Evolutionary conservation across 2,329 filamentous ascomycete species (phyloP).

Genomic region (Pyrenochaeta sp.): DNA sequence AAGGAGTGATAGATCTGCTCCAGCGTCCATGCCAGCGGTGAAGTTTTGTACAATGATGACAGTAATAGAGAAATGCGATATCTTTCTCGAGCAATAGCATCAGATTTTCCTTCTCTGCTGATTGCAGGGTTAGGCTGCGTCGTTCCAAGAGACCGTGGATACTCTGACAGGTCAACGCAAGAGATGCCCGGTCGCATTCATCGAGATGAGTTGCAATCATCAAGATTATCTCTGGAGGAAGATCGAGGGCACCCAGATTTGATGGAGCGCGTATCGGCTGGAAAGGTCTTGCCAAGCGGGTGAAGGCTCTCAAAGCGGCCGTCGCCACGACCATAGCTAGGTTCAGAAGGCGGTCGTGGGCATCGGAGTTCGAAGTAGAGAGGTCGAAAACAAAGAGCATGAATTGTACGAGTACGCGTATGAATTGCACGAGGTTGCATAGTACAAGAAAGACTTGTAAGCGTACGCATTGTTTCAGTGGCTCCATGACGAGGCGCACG

Average conservation of each 20-base stretch:
- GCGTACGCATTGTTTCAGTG: too few species aligned
- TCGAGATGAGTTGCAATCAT: constrained; percentile 22
- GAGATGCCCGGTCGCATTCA: constrained; percentile 8
- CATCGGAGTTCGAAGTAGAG: too few species aligned
- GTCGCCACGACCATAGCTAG: too few species aligned
- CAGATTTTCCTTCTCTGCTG: constrained; percentile 17
- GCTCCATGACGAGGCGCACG: too few species aligned
- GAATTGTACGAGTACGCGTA: too few species aligned
- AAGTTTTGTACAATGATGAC: constrained; percentile 24
- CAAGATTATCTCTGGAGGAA: constrained; percentile 25
- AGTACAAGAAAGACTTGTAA: too few species aligned
- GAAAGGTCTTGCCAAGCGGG: constrained; percentile 8
- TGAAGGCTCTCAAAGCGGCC: too few species aligned
- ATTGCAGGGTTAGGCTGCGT: not conserved
- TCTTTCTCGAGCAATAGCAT: constrained; percentile 25
- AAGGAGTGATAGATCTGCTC: constrained; percentile 9
- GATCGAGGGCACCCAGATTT: constrained; percentile 10
- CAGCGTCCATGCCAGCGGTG: constrained; percentile 26
- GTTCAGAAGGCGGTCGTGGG: too few species aligned
- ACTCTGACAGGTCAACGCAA: constrained; percentile 24
- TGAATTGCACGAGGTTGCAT: too few species aligned
- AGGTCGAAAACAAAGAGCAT: too few species aligned
- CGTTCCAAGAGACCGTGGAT: constrained; percentile 13
- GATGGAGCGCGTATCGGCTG: constrained; percentile 6
- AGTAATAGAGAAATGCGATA: constrained; percentile 19